Evolutionary conservation across 139 green algal species (phyloP).

Genomic region (Chlorella sp.): DNA sequence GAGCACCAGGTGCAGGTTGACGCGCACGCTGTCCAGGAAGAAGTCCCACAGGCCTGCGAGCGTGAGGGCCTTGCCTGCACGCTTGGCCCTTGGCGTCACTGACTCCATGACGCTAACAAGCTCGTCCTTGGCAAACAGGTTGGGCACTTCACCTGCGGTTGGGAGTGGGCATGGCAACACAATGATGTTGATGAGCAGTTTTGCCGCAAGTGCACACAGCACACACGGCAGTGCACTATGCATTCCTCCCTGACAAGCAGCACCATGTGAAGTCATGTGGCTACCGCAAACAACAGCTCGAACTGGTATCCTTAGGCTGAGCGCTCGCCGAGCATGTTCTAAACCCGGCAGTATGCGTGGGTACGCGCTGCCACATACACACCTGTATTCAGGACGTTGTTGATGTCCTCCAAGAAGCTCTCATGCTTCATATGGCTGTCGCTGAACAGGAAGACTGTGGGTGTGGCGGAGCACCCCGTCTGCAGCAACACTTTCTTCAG

Average conservation of each 20-base stretch:
- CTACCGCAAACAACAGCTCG: no score
- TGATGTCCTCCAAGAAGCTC: slow-evolving; percentile 78
- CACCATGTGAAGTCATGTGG: no score
- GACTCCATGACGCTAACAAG: slow-evolving; percentile 42
- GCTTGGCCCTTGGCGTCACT: slow-evolving; percentile 28
- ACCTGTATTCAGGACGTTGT: slow-evolving; percentile 78
- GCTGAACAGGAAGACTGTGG: slow-evolving; percentile 64
- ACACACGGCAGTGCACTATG: no score
- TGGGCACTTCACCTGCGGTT: slow-evolving; percentile 75
- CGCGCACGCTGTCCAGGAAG: slow-evolving; percentile 43
- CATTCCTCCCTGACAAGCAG: no score
- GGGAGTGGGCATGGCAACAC: no score
- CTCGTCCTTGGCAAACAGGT: slow-evolving; percentile 75
- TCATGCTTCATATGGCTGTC: slow-evolving; percentile 72
- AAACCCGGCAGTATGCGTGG: no score
- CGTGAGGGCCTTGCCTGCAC: slow-evolving; percentile 26
- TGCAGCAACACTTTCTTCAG: slow-evolving; percentile 60
- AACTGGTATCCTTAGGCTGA: no score
- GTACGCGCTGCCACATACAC: no score
- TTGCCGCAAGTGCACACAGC: no score
- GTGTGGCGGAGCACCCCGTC: slow-evolving; percentile 42
- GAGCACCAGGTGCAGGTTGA: slow-evolving; percentile 67
- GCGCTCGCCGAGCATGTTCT: no score
- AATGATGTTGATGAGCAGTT: no score
- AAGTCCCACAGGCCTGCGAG: slow-evolving; percentile 40